Evolutionary conservation across 2,329 filamentous ascomycete species (phyloP).

Genomic region (Aspergillus sp.): DNA sequence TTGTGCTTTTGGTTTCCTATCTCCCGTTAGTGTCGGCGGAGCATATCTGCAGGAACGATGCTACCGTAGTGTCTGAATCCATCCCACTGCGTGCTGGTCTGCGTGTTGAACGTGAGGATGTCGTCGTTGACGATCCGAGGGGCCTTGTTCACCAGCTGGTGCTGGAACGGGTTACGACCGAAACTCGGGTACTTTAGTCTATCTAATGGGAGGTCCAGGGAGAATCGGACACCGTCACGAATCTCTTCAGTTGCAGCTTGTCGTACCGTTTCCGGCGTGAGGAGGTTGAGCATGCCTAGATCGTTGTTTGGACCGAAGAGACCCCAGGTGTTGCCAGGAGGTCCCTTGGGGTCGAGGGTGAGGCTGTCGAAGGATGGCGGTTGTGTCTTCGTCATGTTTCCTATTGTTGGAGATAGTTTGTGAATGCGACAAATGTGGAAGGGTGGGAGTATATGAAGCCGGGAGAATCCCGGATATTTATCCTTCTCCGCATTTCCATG

Average conservation of each 20-base stretch:
- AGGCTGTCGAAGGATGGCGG: constrained; percentile 43
- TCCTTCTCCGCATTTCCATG: constrained; percentile 6
- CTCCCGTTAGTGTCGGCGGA: background rate
- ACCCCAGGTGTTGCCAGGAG: constrained; percentile 56
- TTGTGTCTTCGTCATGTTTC: background rate
- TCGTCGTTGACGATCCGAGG: constrained; percentile 60
- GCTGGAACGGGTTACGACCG: constrained; percentile 54
- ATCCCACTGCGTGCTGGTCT: constrained; percentile 55
- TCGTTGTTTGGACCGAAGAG: constrained; percentile 52
- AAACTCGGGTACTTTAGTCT: constrained; percentile 55
- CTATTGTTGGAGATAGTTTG: background rate
- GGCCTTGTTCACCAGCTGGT: constrained; percentile 52
- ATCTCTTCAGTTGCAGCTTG: constrained; percentile 46
- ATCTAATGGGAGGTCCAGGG: constrained; percentile 60
- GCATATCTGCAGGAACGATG: background rate
- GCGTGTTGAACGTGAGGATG: constrained; percentile 57
- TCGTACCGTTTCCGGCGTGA: constrained; percentile 47
- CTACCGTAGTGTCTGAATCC: constrained; percentile 38
- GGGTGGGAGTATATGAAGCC: background rate
- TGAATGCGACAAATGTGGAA: background rate
- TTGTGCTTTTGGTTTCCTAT: constrained; percentile 41
- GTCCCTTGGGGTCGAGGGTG: constrained; percentile 50
- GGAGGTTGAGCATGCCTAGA: constrained; percentile 54
- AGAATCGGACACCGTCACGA: constrained; percentile 42
- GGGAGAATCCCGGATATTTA: constrained; percentile 7